Base-by-base conservation (phyloP, 129 eudicot species). In the Calendula officinalis region DNA sequence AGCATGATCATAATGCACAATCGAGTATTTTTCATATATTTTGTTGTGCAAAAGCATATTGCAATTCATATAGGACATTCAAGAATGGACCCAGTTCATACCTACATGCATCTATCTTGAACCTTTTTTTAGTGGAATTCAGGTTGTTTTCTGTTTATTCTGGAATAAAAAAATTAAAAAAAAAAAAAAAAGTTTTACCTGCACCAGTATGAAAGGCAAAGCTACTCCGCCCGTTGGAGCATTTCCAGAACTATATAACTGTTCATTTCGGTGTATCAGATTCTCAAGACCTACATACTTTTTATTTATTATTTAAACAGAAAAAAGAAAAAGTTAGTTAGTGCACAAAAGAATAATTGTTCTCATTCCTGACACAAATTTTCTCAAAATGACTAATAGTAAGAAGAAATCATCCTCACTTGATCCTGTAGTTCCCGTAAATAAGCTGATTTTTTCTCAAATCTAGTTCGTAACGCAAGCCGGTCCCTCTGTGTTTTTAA, bases 171-270 rank as follows among this genome's bases (percentile, higher is more conserved):
- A 51, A 62, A 5, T 11, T 33, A 5, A 10, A 48, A 55, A 40
- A 15, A 8, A 48, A 54, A 27, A 35, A 69, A 59, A 62, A 32
- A 66, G 48, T 3, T 53, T 16, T 73, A 81, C 84, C 97, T 89
- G 86, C 43, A 85, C 87, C 68, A 71, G 66, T 45, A 89, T 78
- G 68, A 89, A 85, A 49, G 90, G 94, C 68, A 85, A 82, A 53
- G 87, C 87, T 32, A 85, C 83, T 16, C 96, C 94, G 37, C 82
- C 84, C 34, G 74, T 72, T 33, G 86, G 95, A 70, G 77, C 74
- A 82, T 80, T 69, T 64, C 81, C 87, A 12, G 68, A 56, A 62
- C 79, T 62, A 69, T 74, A 86, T 61, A 81, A 60, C 64, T 86
- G 82, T 65, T 83, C 75, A 62, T 90, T 83, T 15, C 83, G 74